Evolutionary conservation across 2,329 filamentous ascomycete genomes (phyloP), one percentile per base, ranked within the genome.

Genomic region (Penicillium sp.): DNA sequence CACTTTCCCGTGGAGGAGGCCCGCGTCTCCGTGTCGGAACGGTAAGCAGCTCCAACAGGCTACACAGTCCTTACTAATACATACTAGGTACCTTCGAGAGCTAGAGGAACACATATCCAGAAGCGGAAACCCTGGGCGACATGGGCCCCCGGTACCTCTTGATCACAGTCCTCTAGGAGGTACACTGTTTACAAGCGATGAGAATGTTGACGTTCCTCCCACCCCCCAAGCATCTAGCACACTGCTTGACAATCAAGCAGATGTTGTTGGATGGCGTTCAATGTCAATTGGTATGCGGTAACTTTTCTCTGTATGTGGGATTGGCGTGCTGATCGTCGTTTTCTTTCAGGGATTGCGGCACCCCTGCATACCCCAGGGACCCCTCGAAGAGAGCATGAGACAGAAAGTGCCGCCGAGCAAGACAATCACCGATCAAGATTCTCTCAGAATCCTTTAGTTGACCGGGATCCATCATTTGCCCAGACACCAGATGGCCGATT

Each of bases 391-490:
- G 50, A 31, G n/a, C 49, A 47, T 10, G 51, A 43, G 9, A 39
- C 29, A 6, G 47, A 60, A 5, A 53, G 29, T 4, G 60, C 54
- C 16, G 14, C 47, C 13, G 60, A 59, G 16, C 49, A 59, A 20
- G 61, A 62, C 37, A 53, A 42, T 14, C 49, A 59, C n/a, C 45
- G 56, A 22, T 63, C 60, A 32, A 56, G 58, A 11, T 66, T 65
- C 24, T 60, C 63, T 16, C 47, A 50, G 16, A 72, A 72, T 47
- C 70, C 70, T 4, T 61, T 72, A 1, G 70, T 69, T 4, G 69
- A 72, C 45, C 68, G 66, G 20, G 68, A 71, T 53, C 68, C 69
- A 8, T 69, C 69, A 7, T 72, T 72, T 55, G 67, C 66, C 20
- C 62, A 66, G 37, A 66, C 67, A 3, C 60, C 64, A 14, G 66